Conservation (phyloP, 179 eudicot genomes). For the Camellia oleifera region DNA sequence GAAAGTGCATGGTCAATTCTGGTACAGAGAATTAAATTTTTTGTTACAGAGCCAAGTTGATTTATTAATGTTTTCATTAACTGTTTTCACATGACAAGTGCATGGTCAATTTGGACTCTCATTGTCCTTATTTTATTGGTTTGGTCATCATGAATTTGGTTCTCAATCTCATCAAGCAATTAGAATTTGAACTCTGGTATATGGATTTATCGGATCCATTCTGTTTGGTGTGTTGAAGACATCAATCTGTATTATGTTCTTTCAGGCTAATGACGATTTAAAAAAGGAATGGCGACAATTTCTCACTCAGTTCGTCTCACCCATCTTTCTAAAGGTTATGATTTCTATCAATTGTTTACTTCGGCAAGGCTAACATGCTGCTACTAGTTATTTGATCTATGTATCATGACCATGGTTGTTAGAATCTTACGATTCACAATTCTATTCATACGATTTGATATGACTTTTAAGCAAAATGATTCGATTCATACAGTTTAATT, state of each 20-base stretch:
- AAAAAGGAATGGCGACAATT: constrained; percentile 73
- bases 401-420: not conserved
- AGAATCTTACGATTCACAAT: no score
- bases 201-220: not conserved
- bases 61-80: not conserved
- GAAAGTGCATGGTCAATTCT: not conserved
- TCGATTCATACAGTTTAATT: no score
- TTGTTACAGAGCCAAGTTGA: not conserved
- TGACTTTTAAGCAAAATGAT: no score
- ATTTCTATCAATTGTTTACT: not conserved
- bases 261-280: constrained; percentile 63
- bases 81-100: not conserved
- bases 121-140: not conserved
- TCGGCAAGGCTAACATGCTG: not conserved
- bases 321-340: constrained; percentile 83
- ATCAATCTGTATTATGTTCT: not conserved
- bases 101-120: not conserved
- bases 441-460: no score
- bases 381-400: constrained; percentile 1
- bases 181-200: not conserved
- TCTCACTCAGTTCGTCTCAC: constrained; percentile 80
- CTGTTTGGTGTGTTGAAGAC: not conserved
- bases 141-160: not conserved
- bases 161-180: not conserved
- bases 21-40: not conserved